Base-by-base conservation (phyloP, 495 filamentous ascomycete genomes). In the Podospora pseudocomata region DNA sequence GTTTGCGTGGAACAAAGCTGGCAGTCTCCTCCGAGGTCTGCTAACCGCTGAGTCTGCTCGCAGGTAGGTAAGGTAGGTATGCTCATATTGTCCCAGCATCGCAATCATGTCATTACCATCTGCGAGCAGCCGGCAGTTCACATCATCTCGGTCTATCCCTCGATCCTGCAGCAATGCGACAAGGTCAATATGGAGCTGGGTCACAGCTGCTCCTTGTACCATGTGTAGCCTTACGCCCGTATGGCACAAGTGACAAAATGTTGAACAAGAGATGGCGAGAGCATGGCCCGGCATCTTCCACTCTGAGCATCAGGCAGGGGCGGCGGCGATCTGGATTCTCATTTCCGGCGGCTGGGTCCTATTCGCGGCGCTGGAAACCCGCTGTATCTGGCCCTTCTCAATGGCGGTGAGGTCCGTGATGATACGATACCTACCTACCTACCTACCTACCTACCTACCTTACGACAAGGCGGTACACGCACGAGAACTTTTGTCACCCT, bases 141-240 rank as follows among this genome's bases (percentile, higher is more conserved):
- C 75, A 74, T 71, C 67, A 73, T 72, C 75, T 75, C 71, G 49
- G 63, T 67, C 63, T 30, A 23, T 65, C 58, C 44, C 67, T 74
- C 76, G 77, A 79, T 79, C 76, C 75, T 78, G 76, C 76, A 78
- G 74, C 71, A 64, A 63, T 65, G 73, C 73, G 73, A 65, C 57
- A 60, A 73, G 59, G 67, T 64, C 66, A 68, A 68, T 23, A 65
- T 56, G 32, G 49, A 28, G 44, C 20, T 49, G 34, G 26, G 64
- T 62, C 63, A 67, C 34, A 28, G 23, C 60, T 55, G 54, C 30
- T 63, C 19, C 27, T 58, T 44, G 58, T 71, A 57, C 34, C 28
- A 65, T 67, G 70, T 67, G 71, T 68, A 71, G 66, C 75, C 68
- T 74, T 74, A 74, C 75, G 74, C 67, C 75, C 73, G 76, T 76